These are phyloP conservation scores for Acanthamoeba divionensis DNA, from an alignment of 208 protist species.

Conservation along the genomic window DNA sequence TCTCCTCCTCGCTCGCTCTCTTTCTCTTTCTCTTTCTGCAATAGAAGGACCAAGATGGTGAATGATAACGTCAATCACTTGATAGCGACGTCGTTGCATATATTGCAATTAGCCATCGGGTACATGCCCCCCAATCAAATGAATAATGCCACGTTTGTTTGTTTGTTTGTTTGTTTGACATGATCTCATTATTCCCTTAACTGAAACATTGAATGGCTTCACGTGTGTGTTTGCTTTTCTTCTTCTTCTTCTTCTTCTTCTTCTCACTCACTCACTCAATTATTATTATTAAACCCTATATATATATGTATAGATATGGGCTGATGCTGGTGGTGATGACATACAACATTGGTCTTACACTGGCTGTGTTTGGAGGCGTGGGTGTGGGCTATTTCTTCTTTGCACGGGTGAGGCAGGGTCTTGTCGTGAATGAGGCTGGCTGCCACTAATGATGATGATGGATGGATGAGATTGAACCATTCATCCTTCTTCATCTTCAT, in stretches of 20 bases:
- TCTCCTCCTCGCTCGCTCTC: not conserved
- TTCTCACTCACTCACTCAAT: not conserved
- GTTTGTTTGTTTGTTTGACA: not conserved
- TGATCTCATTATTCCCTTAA: not conserved
- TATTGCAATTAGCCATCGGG: not conserved
- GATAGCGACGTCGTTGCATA: not conserved
- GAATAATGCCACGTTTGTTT: no score
- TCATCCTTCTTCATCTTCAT: no score
- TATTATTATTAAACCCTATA: not conserved
- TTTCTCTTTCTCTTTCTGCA: not conserved
- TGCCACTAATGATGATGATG: no score
- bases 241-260: not conserved
- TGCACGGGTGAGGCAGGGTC: not conserved
- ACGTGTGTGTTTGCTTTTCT: no score
- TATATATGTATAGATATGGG: not conserved
- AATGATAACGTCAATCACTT: not conserved
- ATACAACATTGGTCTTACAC: not conserved
- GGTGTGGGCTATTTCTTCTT: conserved; percentile 31
- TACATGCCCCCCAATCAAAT: no score
- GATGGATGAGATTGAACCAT: no score
- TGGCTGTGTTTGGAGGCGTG: not conserved
- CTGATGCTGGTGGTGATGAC: conserved; percentile 40
- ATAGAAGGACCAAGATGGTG: not conserved
- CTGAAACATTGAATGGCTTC: not conserved
- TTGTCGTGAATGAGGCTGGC: conserved; percentile 5